phyloP scores from a whole-genome alignment of 257 asterid genomes.

The Solanum habrochaites region DNA sequence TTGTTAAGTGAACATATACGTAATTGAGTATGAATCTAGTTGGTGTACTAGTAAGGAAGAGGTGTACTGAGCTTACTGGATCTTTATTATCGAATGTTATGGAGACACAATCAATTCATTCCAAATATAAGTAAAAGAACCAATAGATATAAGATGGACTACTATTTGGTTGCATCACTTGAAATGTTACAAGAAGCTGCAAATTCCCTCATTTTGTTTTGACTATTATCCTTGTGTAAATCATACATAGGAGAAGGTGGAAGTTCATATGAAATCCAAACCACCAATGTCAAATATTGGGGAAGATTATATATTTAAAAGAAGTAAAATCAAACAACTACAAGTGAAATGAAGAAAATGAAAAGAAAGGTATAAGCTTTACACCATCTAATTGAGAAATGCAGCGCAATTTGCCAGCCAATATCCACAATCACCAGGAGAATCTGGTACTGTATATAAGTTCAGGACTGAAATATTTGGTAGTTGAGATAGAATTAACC shows the following conservation, averaged over 20 bases:
- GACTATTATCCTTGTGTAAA: neutral
- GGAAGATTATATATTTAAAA: neutral
- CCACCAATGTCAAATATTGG: neutral
- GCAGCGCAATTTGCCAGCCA: constrained; percentile 22
- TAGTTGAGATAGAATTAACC: constrained; percentile 8
- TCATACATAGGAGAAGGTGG: neutral
- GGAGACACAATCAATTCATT: neutral
- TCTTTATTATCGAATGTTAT: neutral
- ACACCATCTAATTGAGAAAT: constrained; percentile 17
- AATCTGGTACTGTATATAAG: constrained; percentile 9
- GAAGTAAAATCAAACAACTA: constrained; percentile 12
- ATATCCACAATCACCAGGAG: constrained; percentile 15
- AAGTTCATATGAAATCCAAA: neutral
- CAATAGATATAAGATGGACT: neutral
- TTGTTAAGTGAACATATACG: neutral
- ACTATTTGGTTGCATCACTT: neutral
- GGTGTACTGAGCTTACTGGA: neutral
- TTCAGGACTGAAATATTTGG: constrained; percentile 8
- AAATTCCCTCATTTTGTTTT: neutral
- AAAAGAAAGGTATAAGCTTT: constrained; percentile 6
- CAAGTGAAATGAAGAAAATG: constrained; percentile 7
- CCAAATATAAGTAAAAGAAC: neutral
- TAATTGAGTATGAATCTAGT: neutral
- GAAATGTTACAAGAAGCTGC: neutral
- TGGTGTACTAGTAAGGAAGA: neutral